These are phyloP conservation scores for Aspergillus incahuasiensis DNA, from an alignment of 495 filamentous ascomycete species.

Conservation along the genomic window DNA sequence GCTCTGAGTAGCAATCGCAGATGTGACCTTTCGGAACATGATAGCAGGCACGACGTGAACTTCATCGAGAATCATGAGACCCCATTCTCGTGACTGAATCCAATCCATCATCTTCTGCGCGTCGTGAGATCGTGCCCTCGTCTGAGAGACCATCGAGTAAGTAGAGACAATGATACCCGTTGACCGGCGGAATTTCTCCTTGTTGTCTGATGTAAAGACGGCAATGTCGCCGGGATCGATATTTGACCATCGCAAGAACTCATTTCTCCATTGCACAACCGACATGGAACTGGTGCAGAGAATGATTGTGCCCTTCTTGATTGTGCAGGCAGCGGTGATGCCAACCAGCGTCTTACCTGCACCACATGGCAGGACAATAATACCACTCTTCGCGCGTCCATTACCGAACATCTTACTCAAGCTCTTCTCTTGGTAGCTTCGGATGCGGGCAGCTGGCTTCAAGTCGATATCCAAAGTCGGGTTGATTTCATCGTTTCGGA, in stretches of 20 bases:
- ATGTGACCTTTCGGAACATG: conserved; percentile 92
- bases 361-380: conserved; percentile 95
- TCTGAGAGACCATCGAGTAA: conserved; percentile 96
- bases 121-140: conserved; percentile 80
- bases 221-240: conserved; percentile 91
- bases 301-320: conserved; percentile 92
- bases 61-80: conserved; percentile 95
- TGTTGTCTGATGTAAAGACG: conserved; percentile 91
- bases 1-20: conserved; percentile 84
- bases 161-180: conserved; percentile 96
- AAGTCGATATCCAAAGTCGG: conserved; percentile 89
- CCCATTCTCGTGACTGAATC: conserved; percentile 88
- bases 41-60: conserved; percentile 96
- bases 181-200: conserved; percentile 80
- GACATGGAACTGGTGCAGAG: conserved; percentile 98
- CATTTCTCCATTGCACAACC: conserved; percentile 92
- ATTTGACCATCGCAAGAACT: conserved; percentile 97
- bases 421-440: conserved; percentile 93
- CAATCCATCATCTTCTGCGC: conserved; percentile 98
- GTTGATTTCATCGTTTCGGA: conserved; percentile 87
- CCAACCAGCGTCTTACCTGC: conserved; percentile 97
- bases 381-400: conserved; percentile 90
- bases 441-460: conserved; percentile 76
- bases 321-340: conserved; percentile 94
- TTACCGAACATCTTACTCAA: conserved; percentile 99